These are phyloP conservation scores for Wallacemonas sp. DNA, from an alignment of 208 protist species.

Conservation along the genomic window DNA sequence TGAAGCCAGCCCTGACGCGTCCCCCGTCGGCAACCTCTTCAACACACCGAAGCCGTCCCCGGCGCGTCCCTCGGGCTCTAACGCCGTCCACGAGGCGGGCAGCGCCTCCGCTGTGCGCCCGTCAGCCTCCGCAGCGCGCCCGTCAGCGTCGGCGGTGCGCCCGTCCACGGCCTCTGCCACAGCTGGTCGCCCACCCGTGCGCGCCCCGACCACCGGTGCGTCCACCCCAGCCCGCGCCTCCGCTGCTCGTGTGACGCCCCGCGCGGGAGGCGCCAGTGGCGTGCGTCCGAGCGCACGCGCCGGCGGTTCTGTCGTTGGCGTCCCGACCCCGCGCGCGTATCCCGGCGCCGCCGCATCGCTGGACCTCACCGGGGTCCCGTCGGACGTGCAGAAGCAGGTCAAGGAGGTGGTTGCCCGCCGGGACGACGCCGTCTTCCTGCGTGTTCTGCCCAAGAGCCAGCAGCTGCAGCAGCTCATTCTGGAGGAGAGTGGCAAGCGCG, in stretches of 20 bases:
- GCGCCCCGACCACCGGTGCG: background rate
- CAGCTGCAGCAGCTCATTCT: constrained; percentile 53
- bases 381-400: constrained; percentile 55
- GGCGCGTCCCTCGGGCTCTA: constrained; percentile 8
- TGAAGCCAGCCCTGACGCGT: constrained; percentile 4
- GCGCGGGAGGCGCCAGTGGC: constrained; percentile 11
- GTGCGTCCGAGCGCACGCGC: background rate
- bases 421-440: constrained; percentile 48
- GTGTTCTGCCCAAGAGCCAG: constrained; percentile 62
- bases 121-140: constrained; percentile 6
- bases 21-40: constrained; percentile 9
- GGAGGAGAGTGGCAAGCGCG: constrained; percentile 49
- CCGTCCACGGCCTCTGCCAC: background rate
- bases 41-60: constrained; percentile 5
- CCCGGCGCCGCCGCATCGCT: constrained; percentile 1
- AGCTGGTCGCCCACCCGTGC: constrained; percentile 9
- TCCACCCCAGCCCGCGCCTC: constrained; percentile 1
- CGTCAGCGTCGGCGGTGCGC: background rate
- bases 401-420: constrained; percentile 53
- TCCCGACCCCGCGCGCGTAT: constrained; percentile 11
- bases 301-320: constrained; percentile 4
- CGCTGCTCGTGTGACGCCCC: background rate
- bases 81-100: constrained; percentile 1
- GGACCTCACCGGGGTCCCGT: constrained; percentile 26
- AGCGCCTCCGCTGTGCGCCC: constrained; percentile 6